phyloP scores from a whole-genome alignment of 2,329 filamentous ascomycete genomes.

The Pseudogymnoascus pannorum region DNA sequence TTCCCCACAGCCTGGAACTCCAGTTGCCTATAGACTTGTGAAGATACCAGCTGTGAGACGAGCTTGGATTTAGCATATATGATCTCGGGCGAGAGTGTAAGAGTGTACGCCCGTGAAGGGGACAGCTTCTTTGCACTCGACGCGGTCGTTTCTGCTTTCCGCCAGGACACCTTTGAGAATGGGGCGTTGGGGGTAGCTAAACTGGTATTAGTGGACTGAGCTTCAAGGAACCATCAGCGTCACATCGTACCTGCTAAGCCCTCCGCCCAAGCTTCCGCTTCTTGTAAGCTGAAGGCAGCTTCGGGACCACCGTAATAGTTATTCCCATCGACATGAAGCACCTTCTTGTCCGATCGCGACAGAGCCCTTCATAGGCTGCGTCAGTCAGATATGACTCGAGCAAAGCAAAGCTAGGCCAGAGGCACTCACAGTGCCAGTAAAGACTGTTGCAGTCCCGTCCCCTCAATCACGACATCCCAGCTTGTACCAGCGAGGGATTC shows the following conservation, averaged over 20 bases:
- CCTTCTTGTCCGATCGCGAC: conserved; percentile 83
- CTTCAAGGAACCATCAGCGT: background rate
- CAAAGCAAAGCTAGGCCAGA: conserved; percentile 13
- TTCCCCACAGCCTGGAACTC: conserved; percentile 91
- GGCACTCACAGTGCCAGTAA: conserved; percentile 64
- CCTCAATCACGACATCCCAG: conserved; percentile 75
- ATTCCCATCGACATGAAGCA: conserved; percentile 84
- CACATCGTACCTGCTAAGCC: conserved; percentile 30
- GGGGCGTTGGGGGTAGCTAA: conserved; percentile 14
- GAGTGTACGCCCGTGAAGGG: conserved; percentile 67
- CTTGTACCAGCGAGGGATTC: conserved; percentile 65
- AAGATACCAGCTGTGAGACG: conserved; percentile 76
- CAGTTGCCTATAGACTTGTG: conserved; percentile 78
- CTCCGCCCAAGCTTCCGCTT: conserved; percentile 68
- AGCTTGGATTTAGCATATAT: conserved; percentile 78
- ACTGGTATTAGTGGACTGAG: background rate
- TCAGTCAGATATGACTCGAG: conserved; percentile 60
- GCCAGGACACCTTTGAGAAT: conserved; percentile 25
- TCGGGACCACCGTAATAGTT: conserved; percentile 82
- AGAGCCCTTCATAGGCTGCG: conserved; percentile 68
- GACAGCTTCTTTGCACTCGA: conserved; percentile 40
- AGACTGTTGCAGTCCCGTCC: conserved; percentile 71
- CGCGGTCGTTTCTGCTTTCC: conserved; percentile 23
- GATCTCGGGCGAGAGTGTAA: conserved; percentile 78
- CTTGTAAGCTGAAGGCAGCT: conserved; percentile 76